These are phyloP conservation scores for Mortierella sp. DNA, from an alignment of 371 early-diverging fungal genomes.

Conservation along the genomic window DNA sequence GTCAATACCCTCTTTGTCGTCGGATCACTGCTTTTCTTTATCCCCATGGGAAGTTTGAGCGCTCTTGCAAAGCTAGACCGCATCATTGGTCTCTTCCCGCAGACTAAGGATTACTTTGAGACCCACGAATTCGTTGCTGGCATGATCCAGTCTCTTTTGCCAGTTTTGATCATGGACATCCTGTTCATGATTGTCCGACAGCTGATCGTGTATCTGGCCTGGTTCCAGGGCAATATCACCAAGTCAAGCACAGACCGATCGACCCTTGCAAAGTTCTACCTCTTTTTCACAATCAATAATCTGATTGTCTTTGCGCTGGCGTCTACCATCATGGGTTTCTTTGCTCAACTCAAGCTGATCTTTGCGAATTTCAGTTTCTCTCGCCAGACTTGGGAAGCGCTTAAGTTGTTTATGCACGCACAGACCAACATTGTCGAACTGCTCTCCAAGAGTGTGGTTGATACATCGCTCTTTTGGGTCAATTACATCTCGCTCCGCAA, in stretches of 20 bases:
- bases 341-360: slow-evolving; percentile 58
- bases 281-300: slow-evolving; percentile 82
- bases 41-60: slow-evolving; percentile 73
- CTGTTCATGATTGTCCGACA: slow-evolving; percentile 77
- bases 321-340: slow-evolving; percentile 63
- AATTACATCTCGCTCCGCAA: slow-evolving; percentile 77
- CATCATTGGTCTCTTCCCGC: slow-evolving; percentile 64
- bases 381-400: slow-evolving; percentile 7
- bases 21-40: slow-evolving; percentile 75
- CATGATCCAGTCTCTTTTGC: slow-evolving; percentile 73
- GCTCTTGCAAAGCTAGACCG: slow-evolving; percentile 69
- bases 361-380: slow-evolving; percentile 32
- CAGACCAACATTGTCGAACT: slow-evolving; percentile 49
- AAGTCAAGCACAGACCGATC: slow-evolving; percentile 79
- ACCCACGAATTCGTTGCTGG: slow-evolving; percentile 62
- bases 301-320: slow-evolving; percentile 73
- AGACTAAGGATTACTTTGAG: slow-evolving; percentile 62
- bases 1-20: slow-evolving; percentile 66
- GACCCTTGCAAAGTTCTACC: slow-evolving; percentile 81
- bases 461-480: slow-evolving; percentile 70
- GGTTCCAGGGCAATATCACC: slow-evolving; percentile 84
- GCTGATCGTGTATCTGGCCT: slow-evolving; percentile 72
- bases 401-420: slow-evolving; percentile 17
- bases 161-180: slow-evolving; percentile 78
- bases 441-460: slow-evolving; percentile 59